Conservation (phyloP, 257 asterid genomes). For the Thymus mandschuricus region DNA sequence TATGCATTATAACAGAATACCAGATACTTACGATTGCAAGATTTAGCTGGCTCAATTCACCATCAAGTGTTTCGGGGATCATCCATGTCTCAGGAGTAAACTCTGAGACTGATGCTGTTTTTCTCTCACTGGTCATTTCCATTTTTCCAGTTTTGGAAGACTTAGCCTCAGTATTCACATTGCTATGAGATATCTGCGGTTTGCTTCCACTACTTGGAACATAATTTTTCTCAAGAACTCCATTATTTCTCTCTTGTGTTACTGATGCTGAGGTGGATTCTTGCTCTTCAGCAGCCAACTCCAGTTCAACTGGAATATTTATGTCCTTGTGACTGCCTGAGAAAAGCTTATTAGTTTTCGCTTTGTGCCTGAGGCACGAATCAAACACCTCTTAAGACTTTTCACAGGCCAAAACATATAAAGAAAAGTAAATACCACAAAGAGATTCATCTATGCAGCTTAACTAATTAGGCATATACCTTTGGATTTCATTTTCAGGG, state of each 20-base stretch:
- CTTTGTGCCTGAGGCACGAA: slow-evolving; percentile 32
- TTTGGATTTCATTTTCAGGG: slow-evolving; percentile 54
- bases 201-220: slow-evolving; percentile 45
- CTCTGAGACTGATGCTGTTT: slow-evolving; percentile 44
- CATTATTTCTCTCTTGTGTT: slow-evolving; percentile 43
- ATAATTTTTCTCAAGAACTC: slow-evolving; percentile 40
- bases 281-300: slow-evolving; percentile 41
- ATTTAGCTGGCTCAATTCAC: slow-evolving; percentile 72
- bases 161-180: slow-evolving; percentile 42
- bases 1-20: slow-evolving; percentile 8
- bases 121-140: slow-evolving; percentile 41
- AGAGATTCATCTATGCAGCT: slow-evolving; percentile 21
- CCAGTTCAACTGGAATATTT: slow-evolving; percentile 40
- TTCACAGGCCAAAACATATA: slow-evolving; percentile 1
- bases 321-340: slow-evolving; percentile 43
- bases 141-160: slow-evolving; percentile 55
- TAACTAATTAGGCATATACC: slow-evolving; percentile 43
- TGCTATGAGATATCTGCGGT: slow-evolving; percentile 36
- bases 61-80: slow-evolving; percentile 60
- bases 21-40: slow-evolving; percentile 81
- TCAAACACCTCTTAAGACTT: slow-evolving; percentile 25
- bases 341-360: slow-evolving; percentile 27
- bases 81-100: slow-evolving; percentile 77
- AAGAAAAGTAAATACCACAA: background rate
- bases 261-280: slow-evolving; percentile 50